phyloP scores from a whole-genome alignment of 2,329 filamentous ascomycete species.

The Fusarium robinianum region DNA sequence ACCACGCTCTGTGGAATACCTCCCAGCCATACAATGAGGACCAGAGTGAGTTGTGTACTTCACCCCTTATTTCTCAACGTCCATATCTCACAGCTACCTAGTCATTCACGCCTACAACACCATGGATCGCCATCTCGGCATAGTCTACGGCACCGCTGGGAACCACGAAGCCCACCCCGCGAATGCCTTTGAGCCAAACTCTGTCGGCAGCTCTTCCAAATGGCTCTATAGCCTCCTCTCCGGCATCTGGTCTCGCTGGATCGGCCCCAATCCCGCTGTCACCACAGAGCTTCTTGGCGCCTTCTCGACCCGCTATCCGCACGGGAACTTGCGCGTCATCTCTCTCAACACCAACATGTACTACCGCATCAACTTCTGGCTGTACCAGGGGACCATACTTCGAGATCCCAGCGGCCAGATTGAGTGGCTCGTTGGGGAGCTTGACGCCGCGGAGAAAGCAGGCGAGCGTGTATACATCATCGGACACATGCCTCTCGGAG shows the following conservation, averaged over 20 bases:
- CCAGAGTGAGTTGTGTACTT: constrained; percentile 34
- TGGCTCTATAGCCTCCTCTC: constrained; percentile 59
- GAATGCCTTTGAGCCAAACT: constrained; percentile 54
- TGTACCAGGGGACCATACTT: constrained; percentile 56
- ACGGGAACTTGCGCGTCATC: constrained; percentile 58
- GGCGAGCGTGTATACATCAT: constrained; percentile 61
- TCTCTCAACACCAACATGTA: constrained; percentile 64
- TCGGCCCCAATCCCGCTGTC: constrained; percentile 41
- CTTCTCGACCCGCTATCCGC: constrained; percentile 53
- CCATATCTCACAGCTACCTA: constrained; percentile 15
- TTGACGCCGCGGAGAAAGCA: constrained; percentile 56
- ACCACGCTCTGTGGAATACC: constrained; percentile 56
- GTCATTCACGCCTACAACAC: constrained; percentile 53
- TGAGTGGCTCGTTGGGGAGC: constrained; percentile 57
- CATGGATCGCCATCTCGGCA: constrained; percentile 49
- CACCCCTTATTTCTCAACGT: no score
- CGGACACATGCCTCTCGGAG: constrained; percentile 60
- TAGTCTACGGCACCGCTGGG: constrained; percentile 58
- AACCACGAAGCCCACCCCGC: constrained; percentile 61
- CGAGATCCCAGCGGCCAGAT: constrained; percentile 57
- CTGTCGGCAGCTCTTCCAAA: constrained; percentile 47
- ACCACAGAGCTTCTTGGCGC: constrained; percentile 49
- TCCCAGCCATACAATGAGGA: constrained; percentile 40
- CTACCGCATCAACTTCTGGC: constrained; percentile 62
- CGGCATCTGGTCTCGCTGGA: constrained; percentile 52